Conservation (phyloP, 2,329 filamentous ascomycete genomes). For the Nigrospora sphaerica region DNA sequence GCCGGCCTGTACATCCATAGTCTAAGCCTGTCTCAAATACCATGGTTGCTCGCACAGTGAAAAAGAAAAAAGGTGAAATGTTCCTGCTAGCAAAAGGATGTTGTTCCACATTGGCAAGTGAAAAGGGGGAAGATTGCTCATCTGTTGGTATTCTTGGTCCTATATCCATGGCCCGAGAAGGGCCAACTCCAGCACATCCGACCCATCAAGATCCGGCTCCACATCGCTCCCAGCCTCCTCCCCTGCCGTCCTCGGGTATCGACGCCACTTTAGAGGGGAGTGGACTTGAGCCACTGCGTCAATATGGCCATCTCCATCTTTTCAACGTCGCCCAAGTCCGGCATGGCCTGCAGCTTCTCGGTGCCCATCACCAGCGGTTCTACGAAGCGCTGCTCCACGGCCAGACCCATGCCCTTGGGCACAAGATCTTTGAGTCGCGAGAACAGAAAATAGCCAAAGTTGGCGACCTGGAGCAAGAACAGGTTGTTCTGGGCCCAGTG, state of each 20-base stretch:
- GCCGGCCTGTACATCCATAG: too few species aligned
- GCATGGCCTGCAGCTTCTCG: constrained; percentile 18
- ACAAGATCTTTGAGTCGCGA: constrained; percentile 37
- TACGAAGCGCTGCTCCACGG: constrained; percentile 52
- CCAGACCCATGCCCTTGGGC: constrained; percentile 48
- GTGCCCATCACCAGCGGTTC: constrained; percentile 42
- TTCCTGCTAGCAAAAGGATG: too few species aligned
- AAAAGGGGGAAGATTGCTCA: too few species aligned
- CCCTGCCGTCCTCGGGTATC: too few species aligned
- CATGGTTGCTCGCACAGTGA: too few species aligned
- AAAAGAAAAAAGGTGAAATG: too few species aligned
- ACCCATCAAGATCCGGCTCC: too few species aligned
- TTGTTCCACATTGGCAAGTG: too few species aligned
- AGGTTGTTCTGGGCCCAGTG: constrained; percentile 44
- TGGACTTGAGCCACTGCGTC: constrained; percentile 3
- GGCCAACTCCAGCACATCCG: too few species aligned
- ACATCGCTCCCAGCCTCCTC: constrained; percentile 12
- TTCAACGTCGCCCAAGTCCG: neutral
- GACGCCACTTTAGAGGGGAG: neutral
- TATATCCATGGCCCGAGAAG: too few species aligned
- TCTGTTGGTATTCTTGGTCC: too few species aligned
- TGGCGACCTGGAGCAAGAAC: constrained; percentile 53
- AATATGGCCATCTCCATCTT: constrained; percentile 6
- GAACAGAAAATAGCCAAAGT: constrained; percentile 53
- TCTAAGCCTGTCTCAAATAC: too few species aligned